Conservation (phyloP, 2,329 filamentous ascomycete genomes). For the Paradendryphiella salina region DNA sequence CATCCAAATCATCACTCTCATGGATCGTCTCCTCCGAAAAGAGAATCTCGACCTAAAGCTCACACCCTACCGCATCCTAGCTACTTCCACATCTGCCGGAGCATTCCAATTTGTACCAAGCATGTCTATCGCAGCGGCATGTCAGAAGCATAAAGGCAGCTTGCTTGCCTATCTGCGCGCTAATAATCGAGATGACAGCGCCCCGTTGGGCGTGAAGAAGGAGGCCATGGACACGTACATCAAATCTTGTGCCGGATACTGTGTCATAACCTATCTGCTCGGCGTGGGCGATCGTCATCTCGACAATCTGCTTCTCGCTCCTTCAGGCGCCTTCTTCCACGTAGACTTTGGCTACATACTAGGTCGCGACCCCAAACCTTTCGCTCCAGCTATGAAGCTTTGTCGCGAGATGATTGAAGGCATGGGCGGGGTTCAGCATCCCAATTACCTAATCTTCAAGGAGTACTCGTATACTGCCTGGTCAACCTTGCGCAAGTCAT, state of each 20-base stretch:
- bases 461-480: conserved; percentile 96
- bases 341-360: conserved; percentile 98
- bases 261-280: conserved; percentile 96
- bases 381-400: conserved; percentile 95
- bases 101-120: conserved; percentile 93
- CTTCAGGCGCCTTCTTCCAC: conserved; percentile 94
- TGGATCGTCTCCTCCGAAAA: conserved; percentile 93
- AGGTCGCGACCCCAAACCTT: conserved; percentile 94
- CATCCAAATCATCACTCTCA: conserved; percentile 95
- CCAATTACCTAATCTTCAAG: conserved; percentile 86
- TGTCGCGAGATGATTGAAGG: conserved; percentile 98
- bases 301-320: conserved; percentile 89
- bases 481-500: conserved; percentile 84
- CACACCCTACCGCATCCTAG: conserved; percentile 93
- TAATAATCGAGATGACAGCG: conserved; percentile 83
- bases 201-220: conserved; percentile 82
- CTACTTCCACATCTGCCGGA: conserved; percentile 85
- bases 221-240: conserved; percentile 95
- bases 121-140: conserved; percentile 78
- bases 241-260: conserved; percentile 95
- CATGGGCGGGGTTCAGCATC: conserved; percentile 83
- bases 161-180: conserved; percentile 81
- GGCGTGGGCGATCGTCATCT: conserved; percentile 95
- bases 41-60: conserved; percentile 95
- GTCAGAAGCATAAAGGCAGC: conserved; percentile 77